Conservation (phyloP, 1,139 yeast genomes). For the Magnusiomyces suaveolens region DNA sequence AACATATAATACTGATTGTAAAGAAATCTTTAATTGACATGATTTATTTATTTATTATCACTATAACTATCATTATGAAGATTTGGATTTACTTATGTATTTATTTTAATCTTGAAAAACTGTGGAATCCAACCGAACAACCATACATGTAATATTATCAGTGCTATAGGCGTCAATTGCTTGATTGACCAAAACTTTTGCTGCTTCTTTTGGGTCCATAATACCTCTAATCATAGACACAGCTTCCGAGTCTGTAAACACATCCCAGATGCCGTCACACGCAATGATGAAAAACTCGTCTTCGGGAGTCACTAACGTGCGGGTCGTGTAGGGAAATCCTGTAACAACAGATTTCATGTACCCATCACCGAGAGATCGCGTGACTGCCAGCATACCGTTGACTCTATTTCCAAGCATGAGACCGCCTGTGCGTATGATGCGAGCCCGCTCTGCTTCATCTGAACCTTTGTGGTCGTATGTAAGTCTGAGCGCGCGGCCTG, state of each 20-base stretch:
- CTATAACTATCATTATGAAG: too few species aligned
- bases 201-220: conserved; percentile 55
- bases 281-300: conserved; percentile 80
- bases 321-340: conserved; percentile 87
- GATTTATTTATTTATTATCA: too few species aligned
- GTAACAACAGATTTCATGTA: conserved; percentile 85
- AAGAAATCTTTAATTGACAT: too few species aligned
- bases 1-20: too few species aligned
- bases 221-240: conserved; percentile 55
- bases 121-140: conserved; percentile 48
- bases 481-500: conserved; percentile 63
- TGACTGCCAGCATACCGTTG: conserved; percentile 90
- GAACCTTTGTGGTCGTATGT: conserved; percentile 93
- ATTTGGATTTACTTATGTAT: too few species aligned
- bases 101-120: conserved; percentile 27
- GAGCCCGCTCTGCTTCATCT: conserved; percentile 63
- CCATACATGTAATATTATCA: conserved; percentile 92
- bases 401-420: conserved; percentile 83
- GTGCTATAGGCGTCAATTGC: conserved; percentile 78
- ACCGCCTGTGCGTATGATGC: conserved; percentile 77
- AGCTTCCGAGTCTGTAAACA: conserved; percentile 70
- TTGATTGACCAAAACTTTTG: conserved; percentile 55
- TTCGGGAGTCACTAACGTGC: conserved; percentile 54
- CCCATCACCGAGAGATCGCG: conserved; percentile 88
- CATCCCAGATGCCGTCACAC: conserved; percentile 96